A percentile compares a stretch with the other conserved stretches of the same genome.
These are phyloP conservation scores for Luffa acutangula DNA, from an alignment of 306 rosid species.

Conservation along the genomic window DNA sequence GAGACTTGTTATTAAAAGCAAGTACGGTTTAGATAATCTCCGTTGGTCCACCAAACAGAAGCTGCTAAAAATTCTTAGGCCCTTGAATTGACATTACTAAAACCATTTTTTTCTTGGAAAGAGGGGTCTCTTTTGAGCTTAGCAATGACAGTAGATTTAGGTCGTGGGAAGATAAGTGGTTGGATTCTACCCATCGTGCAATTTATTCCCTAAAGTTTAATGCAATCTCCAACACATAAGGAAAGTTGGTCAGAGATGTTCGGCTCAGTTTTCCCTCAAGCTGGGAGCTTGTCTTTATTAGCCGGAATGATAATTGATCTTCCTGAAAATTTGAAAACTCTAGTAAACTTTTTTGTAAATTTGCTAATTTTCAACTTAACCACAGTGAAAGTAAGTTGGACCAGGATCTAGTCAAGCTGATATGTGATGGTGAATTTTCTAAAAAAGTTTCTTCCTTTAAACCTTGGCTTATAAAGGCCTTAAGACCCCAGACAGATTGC, in stretches of 20 bases:
- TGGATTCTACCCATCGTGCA: neutral
- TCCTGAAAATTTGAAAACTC: neutral
- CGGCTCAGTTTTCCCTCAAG: neutral
- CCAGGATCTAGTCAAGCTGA: neutral
- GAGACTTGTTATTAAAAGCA: neutral
- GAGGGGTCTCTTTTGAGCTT: neutral
- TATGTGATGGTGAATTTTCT: neutral
- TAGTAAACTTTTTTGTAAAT: neutral
- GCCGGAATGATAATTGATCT: neutral
- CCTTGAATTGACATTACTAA: neutral
- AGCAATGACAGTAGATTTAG: neutral
- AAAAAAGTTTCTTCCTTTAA: neutral
- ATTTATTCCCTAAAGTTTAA: neutral
- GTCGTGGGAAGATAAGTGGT: neutral
- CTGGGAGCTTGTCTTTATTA: neutral
- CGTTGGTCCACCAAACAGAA: neutral
- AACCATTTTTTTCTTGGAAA: neutral
- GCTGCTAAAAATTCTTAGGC: neutral
- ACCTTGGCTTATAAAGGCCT: neutral
- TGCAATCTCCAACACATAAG: neutral
- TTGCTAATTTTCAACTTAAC: neutral
- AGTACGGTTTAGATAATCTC: neutral
- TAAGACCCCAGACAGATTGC: neutral
- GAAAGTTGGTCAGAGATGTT: neutral
- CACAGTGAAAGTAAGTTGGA: neutral